A percentile compares a stretch with the other conserved stretches of the same genome.
These are phyloP conservation scores for Talaromyces funiculosus DNA, from an alignment of 2,329 filamentous ascomycete genomes.

Conservation along the genomic window DNA sequence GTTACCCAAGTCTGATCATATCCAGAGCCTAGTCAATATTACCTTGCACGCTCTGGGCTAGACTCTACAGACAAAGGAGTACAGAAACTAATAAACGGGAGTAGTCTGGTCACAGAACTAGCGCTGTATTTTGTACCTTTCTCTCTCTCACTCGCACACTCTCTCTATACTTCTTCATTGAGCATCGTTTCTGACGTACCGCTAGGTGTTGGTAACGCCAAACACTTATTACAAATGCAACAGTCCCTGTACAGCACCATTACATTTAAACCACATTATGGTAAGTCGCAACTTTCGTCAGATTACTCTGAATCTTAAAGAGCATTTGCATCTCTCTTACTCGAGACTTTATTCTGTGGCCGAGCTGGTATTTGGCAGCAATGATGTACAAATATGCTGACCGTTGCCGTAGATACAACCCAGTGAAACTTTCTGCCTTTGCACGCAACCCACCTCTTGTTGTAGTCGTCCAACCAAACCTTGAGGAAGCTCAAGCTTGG, in stretches of 20 bases:
- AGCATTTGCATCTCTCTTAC: background rate
- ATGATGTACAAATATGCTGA: constrained; percentile 15
- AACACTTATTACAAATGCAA: background rate
- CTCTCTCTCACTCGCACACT: no score
- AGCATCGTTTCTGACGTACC: background rate
- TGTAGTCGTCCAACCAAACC: constrained; percentile 10
- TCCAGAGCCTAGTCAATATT: background rate
- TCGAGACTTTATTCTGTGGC: background rate
- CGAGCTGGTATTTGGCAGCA: constrained; percentile 4
- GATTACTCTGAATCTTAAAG: background rate
- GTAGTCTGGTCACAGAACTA: background rate
- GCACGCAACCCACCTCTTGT: constrained; percentile 2
- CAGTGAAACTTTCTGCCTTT: constrained; percentile 8
- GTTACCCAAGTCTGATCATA: background rate
- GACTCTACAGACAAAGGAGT: background rate
- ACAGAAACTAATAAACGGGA: background rate
- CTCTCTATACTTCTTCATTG: no score
- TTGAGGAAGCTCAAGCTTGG: background rate
- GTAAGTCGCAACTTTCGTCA: background rate
- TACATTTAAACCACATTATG: background rate
- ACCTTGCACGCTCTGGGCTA: background rate
- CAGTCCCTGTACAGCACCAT: background rate
- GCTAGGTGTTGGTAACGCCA: background rate
- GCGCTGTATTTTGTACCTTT: background rate
- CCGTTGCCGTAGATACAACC: constrained; percentile 12